Evolutionary conservation across 2,329 filamentous ascomycete genomes (phyloP).

Genomic region (Trichoderma gracile): DNA sequence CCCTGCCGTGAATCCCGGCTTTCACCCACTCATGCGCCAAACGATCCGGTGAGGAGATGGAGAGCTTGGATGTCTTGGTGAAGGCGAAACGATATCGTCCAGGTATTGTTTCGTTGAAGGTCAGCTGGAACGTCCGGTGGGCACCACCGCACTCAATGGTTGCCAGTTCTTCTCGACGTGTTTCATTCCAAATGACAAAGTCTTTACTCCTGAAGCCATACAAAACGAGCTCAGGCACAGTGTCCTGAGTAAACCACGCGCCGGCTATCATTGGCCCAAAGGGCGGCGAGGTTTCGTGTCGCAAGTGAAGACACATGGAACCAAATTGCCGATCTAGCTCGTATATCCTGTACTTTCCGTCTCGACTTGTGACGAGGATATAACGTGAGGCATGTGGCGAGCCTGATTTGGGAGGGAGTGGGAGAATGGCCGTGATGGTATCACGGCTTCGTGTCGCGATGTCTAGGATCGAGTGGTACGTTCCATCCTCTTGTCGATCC

Average conservation of each 20-base stretch:
- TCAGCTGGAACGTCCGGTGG: conserved; percentile 71
- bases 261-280: conserved; percentile 78
- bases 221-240: conserved; percentile 61
- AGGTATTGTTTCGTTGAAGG: conserved; percentile 36
- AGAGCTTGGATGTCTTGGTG: conserved; percentile 65
- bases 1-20: conserved; percentile 77
- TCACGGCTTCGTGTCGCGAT: conserved; percentile 52
- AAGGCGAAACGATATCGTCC: conserved; percentile 62
- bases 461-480: conserved; percentile 36
- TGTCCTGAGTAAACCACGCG: conserved; percentile 55
- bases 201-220: conserved; percentile 79
- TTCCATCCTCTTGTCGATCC: conserved; percentile 30
- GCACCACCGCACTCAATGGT: conserved; percentile 80
- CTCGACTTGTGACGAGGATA: conserved; percentile 72
- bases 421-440: conserved; percentile 67
- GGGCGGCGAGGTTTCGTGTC: conserved; percentile 69
- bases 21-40: conserved; percentile 55
- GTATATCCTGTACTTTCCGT: conserved; percentile 73
- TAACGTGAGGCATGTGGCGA: conserved; percentile 37
- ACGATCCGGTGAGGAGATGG: conserved; percentile 47
- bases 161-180: conserved; percentile 66
- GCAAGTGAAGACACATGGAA: conserved; percentile 44
- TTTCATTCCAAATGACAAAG: conserved; percentile 82
- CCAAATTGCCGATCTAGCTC: conserved; percentile 37
- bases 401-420: conserved; percentile 40